phyloP scores from a whole-genome alignment of 2,329 filamentous ascomycete genomes.

The Diplodia seriata region DNA sequence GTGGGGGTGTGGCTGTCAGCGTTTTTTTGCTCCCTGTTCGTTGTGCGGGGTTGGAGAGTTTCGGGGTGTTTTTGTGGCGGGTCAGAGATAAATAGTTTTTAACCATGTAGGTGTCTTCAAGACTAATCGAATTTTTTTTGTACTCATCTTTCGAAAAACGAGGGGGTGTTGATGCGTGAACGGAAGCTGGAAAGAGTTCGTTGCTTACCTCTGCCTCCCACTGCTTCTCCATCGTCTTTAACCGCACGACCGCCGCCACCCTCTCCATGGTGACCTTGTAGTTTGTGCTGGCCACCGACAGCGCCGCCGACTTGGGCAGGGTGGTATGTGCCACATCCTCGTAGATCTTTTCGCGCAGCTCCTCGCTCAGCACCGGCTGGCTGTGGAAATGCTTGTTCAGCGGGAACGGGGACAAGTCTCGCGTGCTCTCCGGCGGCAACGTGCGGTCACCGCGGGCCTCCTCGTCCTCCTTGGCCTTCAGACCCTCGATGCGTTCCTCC shows the following conservation, averaged over 20 bases:
- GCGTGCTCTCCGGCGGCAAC: conserved; percentile 42
- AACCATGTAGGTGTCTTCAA: conserved; percentile 96
- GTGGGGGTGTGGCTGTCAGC: conserved; percentile 7
- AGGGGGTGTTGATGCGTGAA: not conserved
- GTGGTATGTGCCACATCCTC: conserved; percentile 30
- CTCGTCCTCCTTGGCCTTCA: conserved; percentile 28
- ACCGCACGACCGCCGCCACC: conserved; percentile 81
- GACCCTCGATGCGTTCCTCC: conserved; percentile 31
- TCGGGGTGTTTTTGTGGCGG: conserved; percentile 33
- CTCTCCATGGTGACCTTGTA: conserved; percentile 81
- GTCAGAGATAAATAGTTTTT: conserved; percentile 77
- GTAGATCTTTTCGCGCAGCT: conserved; percentile 76
- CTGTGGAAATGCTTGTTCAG: conserved; percentile 74
- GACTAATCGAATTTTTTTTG: conserved; percentile 93
- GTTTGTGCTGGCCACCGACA: conserved; percentile 79
- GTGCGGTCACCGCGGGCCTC: conserved; percentile 4
- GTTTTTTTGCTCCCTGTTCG: too few relatives aligned
- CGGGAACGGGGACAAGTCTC: conserved; percentile 69
- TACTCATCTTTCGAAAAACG: conserved; percentile 67
- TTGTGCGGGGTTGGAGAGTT: too few relatives aligned
- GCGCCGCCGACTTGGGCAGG: conserved; percentile 71
- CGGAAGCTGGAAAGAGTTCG: not conserved
- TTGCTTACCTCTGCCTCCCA: conserved; percentile 76
- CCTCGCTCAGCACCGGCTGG: conserved; percentile 75
- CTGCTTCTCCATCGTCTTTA: conserved; percentile 85